Evolutionary conservation across 352 stramenopile genomes (phyloP), one percentile per base, ranked within the genome.

Genomic region (Pythium vanterpoolii): DNA sequence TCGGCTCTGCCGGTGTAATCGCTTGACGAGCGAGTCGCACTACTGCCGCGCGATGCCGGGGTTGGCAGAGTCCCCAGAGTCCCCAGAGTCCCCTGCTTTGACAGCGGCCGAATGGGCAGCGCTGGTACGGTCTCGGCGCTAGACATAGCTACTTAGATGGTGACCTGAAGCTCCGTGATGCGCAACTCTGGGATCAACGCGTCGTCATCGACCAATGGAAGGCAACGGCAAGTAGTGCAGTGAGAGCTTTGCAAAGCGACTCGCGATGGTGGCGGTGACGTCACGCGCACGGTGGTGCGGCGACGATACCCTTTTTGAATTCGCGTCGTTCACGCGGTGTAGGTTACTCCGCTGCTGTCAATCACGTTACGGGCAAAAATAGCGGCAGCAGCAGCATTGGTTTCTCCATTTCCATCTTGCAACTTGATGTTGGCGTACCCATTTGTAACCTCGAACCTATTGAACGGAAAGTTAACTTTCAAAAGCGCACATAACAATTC

Each of bases 351-450:
- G 34, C 34, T 5, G 0, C 10, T 1, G 40, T 46, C 40, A 24
- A 46, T 46, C n/a, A 27, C n/a, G n/a, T 46, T 38, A 18, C n/a
- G 24, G 39, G 42, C 42, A 48, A 48, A 30, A 48, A 48, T 48
- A 48, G 42, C 42, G 42, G 10, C 34, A 42, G 10, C 34, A 42
- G 10, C 34, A 10, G 10, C 42, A 26, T 48, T 26, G 19, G 42
- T 48, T 48, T 48, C 42, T 21, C 42, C 39, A 45, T 30, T 18
- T 48, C 42, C 42, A 48, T 48, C 7, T 30, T 48, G 5, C 34
- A n/a, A n/a, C n/a, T n/a, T n/a, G n/a, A n/a, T n/a, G n/a, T n/a
- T n/a, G n/a, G n/a, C n/a, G n/a, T n/a, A n/a, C n/a, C n/a, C 31
- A 36, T 36, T 36, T 36, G 31, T 11, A 36, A 36, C 31, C 31